Conservation (phyloP, 345 rosid species). For the Citrus inodora region DNA sequence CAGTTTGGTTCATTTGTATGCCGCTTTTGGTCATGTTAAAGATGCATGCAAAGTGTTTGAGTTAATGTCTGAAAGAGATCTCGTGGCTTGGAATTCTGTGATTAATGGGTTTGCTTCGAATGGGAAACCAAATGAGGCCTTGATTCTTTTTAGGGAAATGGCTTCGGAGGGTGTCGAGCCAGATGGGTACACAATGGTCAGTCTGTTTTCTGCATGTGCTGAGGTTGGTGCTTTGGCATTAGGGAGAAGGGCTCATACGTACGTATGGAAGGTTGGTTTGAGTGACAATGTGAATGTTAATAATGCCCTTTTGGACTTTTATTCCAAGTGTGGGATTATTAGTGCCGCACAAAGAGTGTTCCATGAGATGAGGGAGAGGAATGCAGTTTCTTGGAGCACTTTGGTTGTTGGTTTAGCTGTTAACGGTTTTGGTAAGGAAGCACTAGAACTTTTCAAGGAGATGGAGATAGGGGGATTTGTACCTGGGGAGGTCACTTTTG, state of each 20-base stretch:
- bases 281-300: conserved; percentile 42
- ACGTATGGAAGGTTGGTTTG: conserved; percentile 52
- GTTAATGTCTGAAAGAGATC: conserved; percentile 55
- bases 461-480: conserved; percentile 48
- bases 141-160: conserved; percentile 56
- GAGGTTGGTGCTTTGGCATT: conserved; percentile 72
- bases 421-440: conserved; percentile 80
- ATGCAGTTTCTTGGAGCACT: conserved; percentile 76
- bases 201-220: conserved; percentile 73
- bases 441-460: conserved; percentile 50
- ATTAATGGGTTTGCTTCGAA: conserved; percentile 79
- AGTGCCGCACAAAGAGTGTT: conserved; percentile 53
- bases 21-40: conserved; percentile 39
- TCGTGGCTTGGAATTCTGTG: conserved; percentile 90
- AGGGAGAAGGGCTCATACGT: conserved; percentile 67
- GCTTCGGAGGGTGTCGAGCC: conserved; percentile 49
- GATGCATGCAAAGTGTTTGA: conserved; percentile 68
- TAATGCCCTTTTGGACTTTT: conserved; percentile 76
- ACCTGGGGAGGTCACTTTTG: conserved; percentile 69
- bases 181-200: conserved; percentile 75
- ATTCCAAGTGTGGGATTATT: conserved; percentile 65
- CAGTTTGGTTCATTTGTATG: conserved; percentile 58
- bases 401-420: conserved; percentile 81
- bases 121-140: conserved; percentile 63
- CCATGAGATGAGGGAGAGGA: conserved; percentile 51